Conservation (phyloP, 2,329 filamentous ascomycete genomes). For the Pseudogymnoascus sp. region DNA sequence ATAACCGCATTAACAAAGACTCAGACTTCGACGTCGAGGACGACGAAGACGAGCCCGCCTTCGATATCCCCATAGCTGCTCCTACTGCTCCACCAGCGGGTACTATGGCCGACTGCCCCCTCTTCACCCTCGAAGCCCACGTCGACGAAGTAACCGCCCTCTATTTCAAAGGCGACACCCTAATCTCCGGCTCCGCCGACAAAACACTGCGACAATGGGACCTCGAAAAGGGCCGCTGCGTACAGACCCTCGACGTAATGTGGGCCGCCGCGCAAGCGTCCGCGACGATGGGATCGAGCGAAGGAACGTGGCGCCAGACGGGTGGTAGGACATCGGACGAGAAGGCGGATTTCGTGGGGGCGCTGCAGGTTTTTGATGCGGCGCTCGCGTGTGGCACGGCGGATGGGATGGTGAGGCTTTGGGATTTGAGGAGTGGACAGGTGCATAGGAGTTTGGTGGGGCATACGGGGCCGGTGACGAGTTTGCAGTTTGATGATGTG, state of each 20-base stretch:
- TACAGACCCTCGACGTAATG: constrained; percentile 94
- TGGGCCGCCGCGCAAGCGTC: constrained; percentile 93
- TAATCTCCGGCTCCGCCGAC: constrained; percentile 93
- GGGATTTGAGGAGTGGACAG: constrained; percentile 93
- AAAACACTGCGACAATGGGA: constrained; percentile 98
- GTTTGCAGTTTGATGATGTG: constrained; percentile 90
- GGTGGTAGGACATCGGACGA: constrained; percentile 51
- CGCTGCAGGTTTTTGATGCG: constrained; percentile 90
- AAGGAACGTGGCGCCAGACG: constrained; percentile 61
- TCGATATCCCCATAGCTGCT: constrained; percentile 60
- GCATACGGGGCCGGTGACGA: constrained; percentile 89
- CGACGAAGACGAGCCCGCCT: constrained; percentile 57
- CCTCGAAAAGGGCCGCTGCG: constrained; percentile 89
- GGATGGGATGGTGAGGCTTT: constrained; percentile 92
- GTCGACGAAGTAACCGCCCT: constrained; percentile 91
- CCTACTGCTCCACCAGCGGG: constrained; percentile 63
- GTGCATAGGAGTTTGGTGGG: constrained; percentile 95
- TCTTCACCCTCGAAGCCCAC: constrained; percentile 85
- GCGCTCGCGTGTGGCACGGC: constrained; percentile 93
- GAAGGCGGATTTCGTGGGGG: constrained; percentile 84
- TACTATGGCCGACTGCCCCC: constrained; percentile 78
- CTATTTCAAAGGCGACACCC: constrained; percentile 77
- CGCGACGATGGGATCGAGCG: constrained; percentile 53
- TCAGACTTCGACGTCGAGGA: constrained; percentile 48
- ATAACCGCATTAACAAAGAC: constrained; percentile 42